These are phyloP conservation scores for Ramichloridium luteum DNA, from an alignment of 2,329 filamentous ascomycete species.

Conservation along the genomic window DNA sequence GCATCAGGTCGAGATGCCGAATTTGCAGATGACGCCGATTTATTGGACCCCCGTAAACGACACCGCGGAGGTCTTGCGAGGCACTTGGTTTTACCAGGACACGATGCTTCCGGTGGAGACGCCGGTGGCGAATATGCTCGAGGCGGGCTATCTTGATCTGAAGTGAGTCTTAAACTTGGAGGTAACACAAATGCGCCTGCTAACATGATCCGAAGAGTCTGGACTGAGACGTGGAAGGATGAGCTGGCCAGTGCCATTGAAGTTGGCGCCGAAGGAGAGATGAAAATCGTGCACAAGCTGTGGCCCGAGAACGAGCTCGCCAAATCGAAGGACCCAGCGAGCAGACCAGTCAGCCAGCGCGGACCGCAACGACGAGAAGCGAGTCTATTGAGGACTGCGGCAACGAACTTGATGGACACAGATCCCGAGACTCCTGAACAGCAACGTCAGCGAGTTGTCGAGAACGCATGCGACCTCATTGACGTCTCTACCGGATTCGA, in stretches of 20 bases:
- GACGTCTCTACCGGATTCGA: constrained; percentile 35
- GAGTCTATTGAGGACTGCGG: constrained; percentile 15
- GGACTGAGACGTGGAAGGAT: constrained; percentile 85
- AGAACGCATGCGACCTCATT: constrained; percentile 35
- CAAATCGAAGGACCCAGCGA: constrained; percentile 34
- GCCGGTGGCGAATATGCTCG: constrained; percentile 77
- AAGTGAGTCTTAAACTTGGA: constrained; percentile 53
- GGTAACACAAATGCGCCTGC: background rate
- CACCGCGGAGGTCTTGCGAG: constrained; percentile 65
- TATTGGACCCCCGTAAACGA: constrained; percentile 96
- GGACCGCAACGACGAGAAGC: constrained; percentile 9
- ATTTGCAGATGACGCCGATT: constrained; percentile 77
- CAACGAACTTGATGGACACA: constrained; percentile 20
- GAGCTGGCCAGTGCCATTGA: constrained; percentile 83
- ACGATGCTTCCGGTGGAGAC: constrained; percentile 85
- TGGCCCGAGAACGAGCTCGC: constrained; percentile 55
- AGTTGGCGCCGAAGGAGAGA: constrained; percentile 77
- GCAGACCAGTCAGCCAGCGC: constrained; percentile 26
- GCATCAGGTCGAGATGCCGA: constrained; percentile 75
- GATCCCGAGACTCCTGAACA: constrained; percentile 32
- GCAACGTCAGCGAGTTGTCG: constrained; percentile 31
- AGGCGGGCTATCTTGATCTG: constrained; percentile 78
- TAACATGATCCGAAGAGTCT: constrained; percentile 38
- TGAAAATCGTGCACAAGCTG: constrained; percentile 73
- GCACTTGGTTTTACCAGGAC: constrained; percentile 96